Percentiles rank a stretch among this genome's conserved stretches.
phyloP scores from a whole-genome alignment of 78 protist genomes.

The Isochrysis galbana region DNA sequence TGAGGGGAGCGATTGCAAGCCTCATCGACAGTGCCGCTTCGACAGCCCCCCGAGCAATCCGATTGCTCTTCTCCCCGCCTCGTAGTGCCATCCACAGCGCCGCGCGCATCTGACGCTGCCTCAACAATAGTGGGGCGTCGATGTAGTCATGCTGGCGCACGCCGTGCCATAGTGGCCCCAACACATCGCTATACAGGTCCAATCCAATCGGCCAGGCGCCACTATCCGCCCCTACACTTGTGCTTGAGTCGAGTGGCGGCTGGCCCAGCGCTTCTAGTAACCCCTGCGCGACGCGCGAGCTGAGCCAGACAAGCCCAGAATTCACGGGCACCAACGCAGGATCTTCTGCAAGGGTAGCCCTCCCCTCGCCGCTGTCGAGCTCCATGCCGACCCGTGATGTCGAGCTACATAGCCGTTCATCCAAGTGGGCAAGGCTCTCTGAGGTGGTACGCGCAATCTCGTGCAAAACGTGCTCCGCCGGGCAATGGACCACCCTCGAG shows the following conservation, averaged over 20 bases:
- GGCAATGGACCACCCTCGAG: no score
- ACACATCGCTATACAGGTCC: background rate
- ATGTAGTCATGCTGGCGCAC: background rate
- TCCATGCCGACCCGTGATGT: no score
- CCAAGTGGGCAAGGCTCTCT: no score
- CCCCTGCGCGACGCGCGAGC: background rate
- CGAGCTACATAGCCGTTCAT: no score
- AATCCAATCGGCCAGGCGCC: background rate
- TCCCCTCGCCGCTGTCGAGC: background rate
- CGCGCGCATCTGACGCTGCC: background rate
- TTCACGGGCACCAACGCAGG: background rate
- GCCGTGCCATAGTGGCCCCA: background rate
- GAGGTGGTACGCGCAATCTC: background rate
- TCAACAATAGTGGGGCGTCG: background rate
- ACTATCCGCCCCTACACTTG: background rate
- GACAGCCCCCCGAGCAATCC: no score
- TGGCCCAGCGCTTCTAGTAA: background rate
- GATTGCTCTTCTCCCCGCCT: background rate
- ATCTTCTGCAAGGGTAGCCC: background rate
- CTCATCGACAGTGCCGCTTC: no score
- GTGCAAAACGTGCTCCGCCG: background rate
- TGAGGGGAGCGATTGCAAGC: no score
- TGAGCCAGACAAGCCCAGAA: background rate
- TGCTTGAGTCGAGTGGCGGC: background rate
- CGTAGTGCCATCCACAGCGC: background rate